Base-by-base conservation (phyloP, 1,139 yeast species). In the Taiozyma sp. region DNA sequence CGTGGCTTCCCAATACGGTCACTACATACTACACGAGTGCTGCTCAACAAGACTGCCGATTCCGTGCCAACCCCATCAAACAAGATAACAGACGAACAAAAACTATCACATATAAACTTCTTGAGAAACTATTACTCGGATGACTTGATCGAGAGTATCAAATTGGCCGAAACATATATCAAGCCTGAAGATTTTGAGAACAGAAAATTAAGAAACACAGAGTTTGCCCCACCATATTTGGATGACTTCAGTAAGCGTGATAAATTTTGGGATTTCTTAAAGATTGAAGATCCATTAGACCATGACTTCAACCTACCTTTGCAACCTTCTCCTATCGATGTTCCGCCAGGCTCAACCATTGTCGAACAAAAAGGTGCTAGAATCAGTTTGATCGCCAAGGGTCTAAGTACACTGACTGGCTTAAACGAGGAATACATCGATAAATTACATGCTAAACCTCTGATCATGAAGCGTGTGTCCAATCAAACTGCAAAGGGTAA, bases 401-500 rank as follows among this genome's bases (percentile, higher is more conserved):
- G 80, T 40, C 75, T 89, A 54, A 72, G 87, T 41, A 76, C 80
- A 55, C 78, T 87, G 58, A 89, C 96, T 1, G 97, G 96, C 0
- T 78, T 88, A 55, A 81, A 84, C 57, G 81, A 79, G 51, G 71
- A 75, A 49, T 91, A 85, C 65, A 81, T 91, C 60, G 74, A 78
- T 47, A 77, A 76, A 47, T 78, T 92, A 55, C 78, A 79, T 51
- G 82, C 82, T 56, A 83, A 87, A 64, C 87, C 89, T 4, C 70
- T 87, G 57, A 77, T 86, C 46, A 74, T 83, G 74, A 91, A 90
- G 71, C 76, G 90, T 54, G 98, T 93, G 32, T 86, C 92, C 51
- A 90, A 92, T 67, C 96, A 91, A 76, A 93, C 98, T 2, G 83
- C 92, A 47, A 89, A 91, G 75, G 99, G 99, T 67, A 93, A 92